A percentile compares a stretch with the other conserved stretches of the same genome.
Conservation (phyloP, 139 green algal genomes). For the Tetratostichococcus sp. region DNA sequence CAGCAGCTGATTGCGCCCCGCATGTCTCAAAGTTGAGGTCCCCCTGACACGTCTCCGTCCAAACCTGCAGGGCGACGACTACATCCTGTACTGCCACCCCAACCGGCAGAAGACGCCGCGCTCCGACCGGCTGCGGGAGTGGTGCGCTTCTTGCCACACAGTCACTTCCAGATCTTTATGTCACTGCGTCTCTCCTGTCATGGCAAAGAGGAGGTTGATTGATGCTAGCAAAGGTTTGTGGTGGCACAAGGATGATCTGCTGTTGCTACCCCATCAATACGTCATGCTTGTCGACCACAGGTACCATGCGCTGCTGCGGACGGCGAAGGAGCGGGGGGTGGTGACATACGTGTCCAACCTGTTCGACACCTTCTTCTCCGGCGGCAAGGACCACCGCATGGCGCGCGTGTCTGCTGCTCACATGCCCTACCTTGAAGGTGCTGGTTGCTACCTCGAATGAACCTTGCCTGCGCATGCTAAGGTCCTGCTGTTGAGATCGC, state of each 20-base stretch:
- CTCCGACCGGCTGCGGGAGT: slow-evolving; percentile 63
- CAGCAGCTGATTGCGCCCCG: too few species aligned
- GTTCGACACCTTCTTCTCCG: slow-evolving; percentile 92
- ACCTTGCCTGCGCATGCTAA: too few species aligned
- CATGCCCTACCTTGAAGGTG: slow-evolving; percentile 94
- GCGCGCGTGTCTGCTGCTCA: slow-evolving; percentile 47
- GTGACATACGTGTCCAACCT: slow-evolving; percentile 86
- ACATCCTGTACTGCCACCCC: slow-evolving; percentile 99
- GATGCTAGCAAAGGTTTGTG: too few species aligned
- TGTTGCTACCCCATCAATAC: too few species aligned
- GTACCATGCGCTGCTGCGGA: slow-evolving; percentile 89
- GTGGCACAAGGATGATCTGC: too few species aligned
- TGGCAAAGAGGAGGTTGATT: too few species aligned
- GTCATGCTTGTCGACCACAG: slow-evolving; percentile 64
- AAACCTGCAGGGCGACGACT: slow-evolving; percentile 96
- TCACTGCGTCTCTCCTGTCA: too few species aligned
- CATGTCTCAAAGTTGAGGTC: too few species aligned
- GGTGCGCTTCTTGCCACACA: background rate
- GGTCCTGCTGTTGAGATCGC: too few species aligned
- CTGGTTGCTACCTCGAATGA: background rate
- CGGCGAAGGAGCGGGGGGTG: slow-evolving; percentile 55
- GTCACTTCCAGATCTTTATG: background rate
- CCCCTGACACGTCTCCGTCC: too few species aligned
- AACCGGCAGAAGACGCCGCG: slow-evolving; percentile 90
- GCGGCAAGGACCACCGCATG: slow-evolving; percentile 71